Evolutionary conservation across 495 filamentous ascomycete species (phyloP), one percentile per base, ranked within the genome.

Genomic region (Penicillium odoratum): DNA sequence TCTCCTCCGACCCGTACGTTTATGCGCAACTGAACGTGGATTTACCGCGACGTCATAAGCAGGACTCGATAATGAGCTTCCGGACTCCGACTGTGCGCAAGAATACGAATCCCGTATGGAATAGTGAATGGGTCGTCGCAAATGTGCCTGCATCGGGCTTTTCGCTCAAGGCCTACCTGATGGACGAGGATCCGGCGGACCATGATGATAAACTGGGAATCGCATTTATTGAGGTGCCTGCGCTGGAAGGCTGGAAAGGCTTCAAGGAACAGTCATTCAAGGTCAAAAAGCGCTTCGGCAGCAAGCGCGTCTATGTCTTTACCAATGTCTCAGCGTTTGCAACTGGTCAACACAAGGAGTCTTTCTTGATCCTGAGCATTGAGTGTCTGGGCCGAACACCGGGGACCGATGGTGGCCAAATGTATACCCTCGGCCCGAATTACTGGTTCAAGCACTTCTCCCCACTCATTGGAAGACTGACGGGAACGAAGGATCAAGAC

Each of bases 201-300:
- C 88, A 90, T 62, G 88, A 98, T 62, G 93, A 98, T 70, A 82
- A 87, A 38, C 79, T 98, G 7, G 93, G 93, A 4, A 92, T 94
- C 67, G 87, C 87, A 5, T 88, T 89, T 36, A 77, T 96, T 43
- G 65, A 81, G 3, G 83, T 88, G 0, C 68, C 74, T 18, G 64
- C 69, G 15, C 60, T 96, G 13, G 84, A 88, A 46, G 58, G 80
- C 36, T 94, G 90, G 89, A 48, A 70, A n/a, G 88, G 87, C 0
- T 82, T 91, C 29, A 78, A 81, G 30, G 81, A 86, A 34, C 78
- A 85, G 47, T 66, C 77, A 7, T 93, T 86, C 64, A 83, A 87
- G 59, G 78, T 97, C 30, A 91, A 88, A 76, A 93, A 92, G 72
- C 85, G 90, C 7, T 85, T 87, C 59, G 92, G 86, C 8, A 96